phyloP scores from a whole-genome alignment of 2,329 filamentous ascomycete genomes.

The Alternaria conjuncta region DNA sequence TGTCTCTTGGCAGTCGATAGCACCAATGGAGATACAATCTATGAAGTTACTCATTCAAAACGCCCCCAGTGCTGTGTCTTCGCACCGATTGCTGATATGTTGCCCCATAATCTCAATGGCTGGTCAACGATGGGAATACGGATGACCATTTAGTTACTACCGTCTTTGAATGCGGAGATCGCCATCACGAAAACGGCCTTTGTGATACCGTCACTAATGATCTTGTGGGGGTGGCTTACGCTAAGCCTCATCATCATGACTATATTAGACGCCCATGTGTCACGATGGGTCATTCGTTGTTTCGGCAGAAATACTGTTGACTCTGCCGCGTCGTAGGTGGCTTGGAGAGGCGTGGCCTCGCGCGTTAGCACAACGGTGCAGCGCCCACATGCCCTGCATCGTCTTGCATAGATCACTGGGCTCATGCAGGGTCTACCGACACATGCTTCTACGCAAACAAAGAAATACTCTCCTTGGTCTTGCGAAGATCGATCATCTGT shows the following conservation, averaged over 20 bases:
- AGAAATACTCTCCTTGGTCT: rapidly evolving
- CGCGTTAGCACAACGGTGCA: neutral
- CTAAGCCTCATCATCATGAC: neutral
- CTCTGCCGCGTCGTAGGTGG: neutral
- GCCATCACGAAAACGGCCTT: neutral
- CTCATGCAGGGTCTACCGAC: neutral
- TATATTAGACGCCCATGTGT: neutral
- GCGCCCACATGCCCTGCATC: neutral
- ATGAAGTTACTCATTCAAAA: neutral
- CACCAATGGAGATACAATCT: slow-evolving; percentile 3
- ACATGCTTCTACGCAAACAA: neutral
- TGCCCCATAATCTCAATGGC: neutral
- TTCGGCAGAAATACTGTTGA: neutral
- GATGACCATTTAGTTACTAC: neutral
- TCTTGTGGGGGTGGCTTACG: neutral
- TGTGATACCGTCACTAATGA: neutral
- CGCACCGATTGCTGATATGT: neutral
- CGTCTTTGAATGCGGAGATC: neutral
- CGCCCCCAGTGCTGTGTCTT: neutral
- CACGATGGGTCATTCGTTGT: neutral
- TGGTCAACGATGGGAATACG: neutral
- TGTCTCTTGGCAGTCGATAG: neutral
- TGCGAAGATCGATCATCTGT: neutral
- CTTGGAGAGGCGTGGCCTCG: neutral
- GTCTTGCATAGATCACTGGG: neutral